Percentiles rank a stretch among this genome's conserved stretches.
phyloP scores from a whole-genome alignment of 257 asterid species.

The Solanum stenotomum region DNA sequence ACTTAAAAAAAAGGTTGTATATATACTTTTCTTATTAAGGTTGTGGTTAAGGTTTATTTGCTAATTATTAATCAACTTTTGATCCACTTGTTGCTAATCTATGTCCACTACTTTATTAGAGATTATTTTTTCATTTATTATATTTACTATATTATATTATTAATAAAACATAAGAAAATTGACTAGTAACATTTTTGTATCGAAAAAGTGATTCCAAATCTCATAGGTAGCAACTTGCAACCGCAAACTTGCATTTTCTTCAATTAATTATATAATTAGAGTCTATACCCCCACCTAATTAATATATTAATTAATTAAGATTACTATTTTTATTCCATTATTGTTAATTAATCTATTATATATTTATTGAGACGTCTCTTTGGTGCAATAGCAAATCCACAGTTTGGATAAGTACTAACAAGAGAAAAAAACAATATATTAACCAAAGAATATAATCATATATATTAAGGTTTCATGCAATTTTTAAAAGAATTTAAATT shows the following conservation, averaged over 20 bases:
- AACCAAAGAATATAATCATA: not conserved
- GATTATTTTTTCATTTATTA: not conserved
- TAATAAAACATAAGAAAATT: not conserved
- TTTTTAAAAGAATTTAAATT: constrained; percentile 4
- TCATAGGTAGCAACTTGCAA: constrained; percentile 53
- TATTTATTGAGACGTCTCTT: constrained; percentile 4
- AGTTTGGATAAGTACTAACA: constrained; percentile 26
- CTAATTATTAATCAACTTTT: constrained; percentile 2
- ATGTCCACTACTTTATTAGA: not conserved
- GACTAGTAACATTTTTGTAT: not conserved
- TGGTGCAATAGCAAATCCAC: constrained; percentile 4
- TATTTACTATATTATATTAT: not conserved
- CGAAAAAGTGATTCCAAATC: constrained; percentile 28
- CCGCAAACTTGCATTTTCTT: constrained; percentile 18
- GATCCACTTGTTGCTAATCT: constrained; percentile 1
- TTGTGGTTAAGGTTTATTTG: constrained; percentile 15
- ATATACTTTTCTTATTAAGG: not conserved
- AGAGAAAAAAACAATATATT: not conserved
- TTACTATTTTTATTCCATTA: not conserved
- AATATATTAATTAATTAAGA: not conserved
- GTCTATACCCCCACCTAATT: not conserved
- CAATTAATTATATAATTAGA: not conserved
- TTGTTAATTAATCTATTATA: not conserved
- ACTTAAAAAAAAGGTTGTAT: not conserved
- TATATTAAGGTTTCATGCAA: constrained; percentile 20